Base-by-base conservation (phyloP, 495 filamentous ascomycete genomes). In the Penicillium pancosmium region DNA sequence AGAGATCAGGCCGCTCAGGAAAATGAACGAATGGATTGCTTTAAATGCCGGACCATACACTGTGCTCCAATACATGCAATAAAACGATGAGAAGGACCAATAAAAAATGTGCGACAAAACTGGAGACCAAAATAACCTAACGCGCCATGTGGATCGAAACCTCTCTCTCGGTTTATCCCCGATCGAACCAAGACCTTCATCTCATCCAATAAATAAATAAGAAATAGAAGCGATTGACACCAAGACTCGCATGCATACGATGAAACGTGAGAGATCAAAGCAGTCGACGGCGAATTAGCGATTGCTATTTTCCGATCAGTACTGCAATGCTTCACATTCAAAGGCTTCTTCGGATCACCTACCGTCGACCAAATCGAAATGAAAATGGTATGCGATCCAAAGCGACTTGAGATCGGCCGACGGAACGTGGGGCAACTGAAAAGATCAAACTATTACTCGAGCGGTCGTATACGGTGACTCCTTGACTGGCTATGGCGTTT, bases 361-460 rank as follows among this genome's bases (percentile, higher is more conserved):
- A 48, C 46, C 46, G 46, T 6, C 46, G 46, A 23, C 46, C 46
- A 27, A 48, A 48, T 48, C 46, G 46, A 48, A 48, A 48, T 11
- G 46, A 48, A 27, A 48, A 48, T 11, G 46, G 46, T 13, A 48
- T 48, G 11, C 46, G 46, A 48, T 48, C 46, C 46, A 48, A 27
- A 23, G 46, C 46, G 11, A 48, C 21, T 48, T 48, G 46, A 23
- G 46, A 48, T 48, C 21, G 18, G 10, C 46, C 46, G 4, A 48
- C 46, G 11, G 19, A 12, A 19, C 46, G 46, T 31, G 46, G 46
- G 23, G 19, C 19, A 12, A 48, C 19, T 3, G 46, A 48, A 27
- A 48, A 48, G 3, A 48, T 48, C 23, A 48, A 27, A 27, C 46
- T 48, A 48, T 48, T 48, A 48, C 46, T 48, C 46, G 46, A 27